phyloP scores from a whole-genome alignment of 768 basidiomycete species.

The Lactarius quietus region DNA sequence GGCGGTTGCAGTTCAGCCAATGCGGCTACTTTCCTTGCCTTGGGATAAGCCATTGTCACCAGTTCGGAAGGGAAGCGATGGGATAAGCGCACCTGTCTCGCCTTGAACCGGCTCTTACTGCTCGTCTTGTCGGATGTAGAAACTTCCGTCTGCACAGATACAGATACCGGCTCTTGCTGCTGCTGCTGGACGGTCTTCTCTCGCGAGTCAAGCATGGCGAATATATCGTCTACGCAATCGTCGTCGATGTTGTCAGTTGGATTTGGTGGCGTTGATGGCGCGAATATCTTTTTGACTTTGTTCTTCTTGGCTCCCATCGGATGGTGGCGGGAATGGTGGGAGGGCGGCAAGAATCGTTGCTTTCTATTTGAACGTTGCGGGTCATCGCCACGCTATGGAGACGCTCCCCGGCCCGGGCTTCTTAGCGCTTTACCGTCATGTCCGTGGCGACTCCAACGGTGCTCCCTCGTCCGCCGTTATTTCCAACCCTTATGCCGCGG shows the following conservation, averaged over 20 bases:
- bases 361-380: neutral
- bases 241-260: conserved; percentile 42
- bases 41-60: conserved; percentile 18
- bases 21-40: conserved; percentile 73
- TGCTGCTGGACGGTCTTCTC: conserved; percentile 45
- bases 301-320: conserved; percentile 55
- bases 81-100: conserved; percentile 56
- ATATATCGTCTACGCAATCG: conserved; percentile 67
- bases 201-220: conserved; percentile 70
- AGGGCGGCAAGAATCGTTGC: neutral
- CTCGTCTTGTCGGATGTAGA: conserved; percentile 41
- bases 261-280: conserved; percentile 28
- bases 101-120: conserved; percentile 61
- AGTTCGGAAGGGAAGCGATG: neutral
- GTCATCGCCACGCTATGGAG: neutral
- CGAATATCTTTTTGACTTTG: conserved; percentile 48
- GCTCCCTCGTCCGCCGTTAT: conserved; percentile 57
- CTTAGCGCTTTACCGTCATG: conserved; percentile 32
- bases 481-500: conserved; percentile 65
- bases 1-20: conserved; percentile 51
- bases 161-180: conserved; percentile 42
- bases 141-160: conserved; percentile 34
- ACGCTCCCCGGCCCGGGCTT: neutral
- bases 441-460: conserved; percentile 65
- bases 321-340: conserved; percentile 3